Conservation (phyloP, 768 basidiomycete species). For the Termitomyces sp. region DNA sequence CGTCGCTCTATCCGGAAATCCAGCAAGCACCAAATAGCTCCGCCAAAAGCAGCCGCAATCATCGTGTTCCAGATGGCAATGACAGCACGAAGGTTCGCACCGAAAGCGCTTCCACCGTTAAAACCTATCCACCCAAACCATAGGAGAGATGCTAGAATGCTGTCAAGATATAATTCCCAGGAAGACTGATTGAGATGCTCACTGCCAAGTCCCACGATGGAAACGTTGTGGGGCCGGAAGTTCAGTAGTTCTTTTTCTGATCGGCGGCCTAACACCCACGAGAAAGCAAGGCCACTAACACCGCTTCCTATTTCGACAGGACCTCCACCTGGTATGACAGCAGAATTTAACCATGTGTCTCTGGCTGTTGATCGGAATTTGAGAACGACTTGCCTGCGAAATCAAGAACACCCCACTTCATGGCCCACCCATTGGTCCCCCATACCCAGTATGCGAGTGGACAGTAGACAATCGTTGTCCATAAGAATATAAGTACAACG, state of each 20-base stretch:
- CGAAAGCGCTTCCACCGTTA: constrained; percentile 87
- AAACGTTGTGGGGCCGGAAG: constrained; percentile 88
- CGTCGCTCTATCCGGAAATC: constrained; percentile 79
- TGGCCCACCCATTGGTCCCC: constrained; percentile 80
- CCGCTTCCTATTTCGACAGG: constrained; percentile 89
- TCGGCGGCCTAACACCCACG: constrained; percentile 83
- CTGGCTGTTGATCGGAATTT: neutral
- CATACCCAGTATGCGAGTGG: constrained; percentile 87
- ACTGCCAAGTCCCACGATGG: constrained; percentile 77
- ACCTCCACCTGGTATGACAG: constrained; percentile 55
- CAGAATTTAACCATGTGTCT: neutral
- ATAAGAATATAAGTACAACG: constrained; percentile 77
- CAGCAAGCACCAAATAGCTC: constrained; percentile 77
- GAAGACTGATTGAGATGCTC: constrained; percentile 14
- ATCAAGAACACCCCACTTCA: constrained; percentile 81
- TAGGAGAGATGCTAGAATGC: constrained; percentile 55
- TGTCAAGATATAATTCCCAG: neutral
- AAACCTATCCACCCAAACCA: constrained; percentile 92
- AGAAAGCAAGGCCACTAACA: constrained; percentile 79
- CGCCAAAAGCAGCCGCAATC: constrained; percentile 78
- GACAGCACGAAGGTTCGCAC: constrained; percentile 83
- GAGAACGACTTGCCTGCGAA: constrained; percentile 61
- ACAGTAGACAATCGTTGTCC: constrained; percentile 87
- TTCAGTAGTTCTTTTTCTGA: constrained; percentile 67
- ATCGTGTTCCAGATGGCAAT: constrained; percentile 89